Evolutionary conservation across 345 rosid genomes (phyloP).

Genomic region (Dipteronia dyeriana): DNA sequence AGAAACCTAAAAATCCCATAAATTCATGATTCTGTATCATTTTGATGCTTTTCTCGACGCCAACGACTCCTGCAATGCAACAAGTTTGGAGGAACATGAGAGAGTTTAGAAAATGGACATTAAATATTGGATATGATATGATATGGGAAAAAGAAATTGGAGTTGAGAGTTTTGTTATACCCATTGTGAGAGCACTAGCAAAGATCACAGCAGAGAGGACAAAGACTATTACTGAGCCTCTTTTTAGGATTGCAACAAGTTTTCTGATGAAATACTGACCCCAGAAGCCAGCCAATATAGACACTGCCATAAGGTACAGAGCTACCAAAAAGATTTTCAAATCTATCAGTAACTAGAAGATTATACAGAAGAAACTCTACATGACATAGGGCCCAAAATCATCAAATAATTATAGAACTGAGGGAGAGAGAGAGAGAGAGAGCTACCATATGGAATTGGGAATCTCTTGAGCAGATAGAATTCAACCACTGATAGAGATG

Average conservation of each 20-base stretch:
- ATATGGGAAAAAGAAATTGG: neutral
- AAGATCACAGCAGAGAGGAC: slow-evolving; percentile 82
- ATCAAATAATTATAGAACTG: neutral
- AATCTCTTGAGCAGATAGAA: slow-evolving; percentile 90
- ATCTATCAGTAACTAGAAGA: neutral
- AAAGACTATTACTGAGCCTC: slow-evolving; percentile 75
- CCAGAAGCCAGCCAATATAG: slow-evolving; percentile 83
- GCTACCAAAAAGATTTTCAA: slow-evolving; percentile 42
- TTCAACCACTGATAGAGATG: slow-evolving; percentile 93
- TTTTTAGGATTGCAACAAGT: slow-evolving; percentile 44
- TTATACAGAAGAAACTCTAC: neutral
- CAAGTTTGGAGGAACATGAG: neutral
- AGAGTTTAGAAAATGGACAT: neutral
- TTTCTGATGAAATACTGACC: slow-evolving; percentile 82
- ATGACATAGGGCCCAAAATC: neutral
- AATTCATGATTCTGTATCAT: slow-evolving; percentile 80
- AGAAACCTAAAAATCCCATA: slow-evolving; percentile 82
- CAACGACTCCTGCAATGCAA: slow-evolving; percentile 57
- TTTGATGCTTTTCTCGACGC: slow-evolving; percentile 51
- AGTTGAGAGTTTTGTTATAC: slow-evolving; percentile 26
- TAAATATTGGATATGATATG: neutral
- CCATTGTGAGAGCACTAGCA: slow-evolving; percentile 85
- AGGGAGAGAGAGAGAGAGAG: neutral
- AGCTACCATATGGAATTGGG: slow-evolving; percentile 85
- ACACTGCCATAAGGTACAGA: slow-evolving; percentile 60